These are phyloP conservation scores for Alternaria incomplexa DNA, from an alignment of 2,329 filamentous ascomycete species.

Conservation along the genomic window DNA sequence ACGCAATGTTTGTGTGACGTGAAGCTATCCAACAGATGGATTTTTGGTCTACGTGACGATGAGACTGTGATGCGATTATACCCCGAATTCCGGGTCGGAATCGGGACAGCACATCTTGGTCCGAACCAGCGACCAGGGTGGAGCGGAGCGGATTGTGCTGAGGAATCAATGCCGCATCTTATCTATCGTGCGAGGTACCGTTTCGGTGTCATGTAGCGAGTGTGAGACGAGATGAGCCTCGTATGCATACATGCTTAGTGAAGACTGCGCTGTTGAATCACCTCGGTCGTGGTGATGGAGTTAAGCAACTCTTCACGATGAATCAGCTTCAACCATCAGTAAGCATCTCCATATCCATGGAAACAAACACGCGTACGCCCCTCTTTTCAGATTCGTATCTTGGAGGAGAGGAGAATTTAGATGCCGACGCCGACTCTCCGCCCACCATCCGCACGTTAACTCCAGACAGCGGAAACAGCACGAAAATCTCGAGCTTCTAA, in stretches of 20 bases:
- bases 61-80: not conserved
- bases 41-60: not conserved
- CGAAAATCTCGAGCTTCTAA: not conserved
- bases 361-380: not conserved
- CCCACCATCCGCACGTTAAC: not conserved
- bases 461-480: not conserved
- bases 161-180: not conserved
- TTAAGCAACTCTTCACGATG: not conserved
- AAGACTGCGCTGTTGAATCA: not conserved
- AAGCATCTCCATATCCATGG: not conserved
- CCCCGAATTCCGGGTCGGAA: not conserved
- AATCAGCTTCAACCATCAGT: not conserved
- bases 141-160: slow-evolving; percentile 1
- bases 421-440: not conserved
- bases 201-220: not conserved
- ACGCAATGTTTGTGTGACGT: not conserved
- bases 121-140: not conserved
- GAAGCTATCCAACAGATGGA: not conserved
- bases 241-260: not conserved
- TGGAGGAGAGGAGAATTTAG: not conserved
- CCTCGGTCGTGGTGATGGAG: not conserved
- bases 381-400: not conserved
- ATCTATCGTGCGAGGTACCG: not conserved
- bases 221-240: not conserved
- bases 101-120: not conserved